Conservation (phyloP, 2,329 filamentous ascomycete species). For the Fusarium mundagurra region DNA sequence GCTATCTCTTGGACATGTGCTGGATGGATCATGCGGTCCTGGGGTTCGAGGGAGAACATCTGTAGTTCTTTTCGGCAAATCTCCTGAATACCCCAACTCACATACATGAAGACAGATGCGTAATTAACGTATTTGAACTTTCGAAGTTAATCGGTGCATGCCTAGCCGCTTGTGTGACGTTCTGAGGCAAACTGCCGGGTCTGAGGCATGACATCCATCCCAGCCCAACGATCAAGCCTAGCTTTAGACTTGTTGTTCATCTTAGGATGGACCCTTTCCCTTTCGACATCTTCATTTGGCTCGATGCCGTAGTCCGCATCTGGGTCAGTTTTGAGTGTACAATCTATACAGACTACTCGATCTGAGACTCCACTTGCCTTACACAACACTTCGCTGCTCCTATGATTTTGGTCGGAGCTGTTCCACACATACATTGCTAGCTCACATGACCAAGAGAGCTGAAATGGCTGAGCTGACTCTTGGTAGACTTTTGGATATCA, state of each 20-base stretch:
- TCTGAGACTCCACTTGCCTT: not conserved
- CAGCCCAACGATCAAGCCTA: not conserved
- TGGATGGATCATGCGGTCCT: not conserved
- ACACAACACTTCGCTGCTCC: not conserved
- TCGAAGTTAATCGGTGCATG: not conserved
- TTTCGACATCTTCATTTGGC: accelerated
- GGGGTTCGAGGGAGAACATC: too few species aligned
- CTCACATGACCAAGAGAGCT: not conserved
- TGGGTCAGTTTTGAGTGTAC: accelerated
- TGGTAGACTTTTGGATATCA: not conserved
- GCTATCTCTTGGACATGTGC: not conserved
- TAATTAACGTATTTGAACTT: not conserved
- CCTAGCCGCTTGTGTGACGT: not conserved
- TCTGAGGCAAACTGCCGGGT: not conserved
- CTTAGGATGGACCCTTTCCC: accelerated
- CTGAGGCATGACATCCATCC: not conserved
- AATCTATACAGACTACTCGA: too few species aligned
- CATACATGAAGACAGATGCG: not conserved
- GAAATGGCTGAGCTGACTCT: accelerated
- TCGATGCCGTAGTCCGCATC: not conserved
- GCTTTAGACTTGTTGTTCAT: not conserved
- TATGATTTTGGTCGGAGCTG: not conserved
- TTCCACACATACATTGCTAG: not conserved
- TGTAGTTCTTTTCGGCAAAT: too few species aligned
- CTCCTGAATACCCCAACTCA: too few species aligned